Percentiles rank a stretch among this genome's conserved stretches.
phyloP scores from a whole-genome alignment of 371 early-diverging fungal species.

The Thermomucor indicae-seudaticae region DNA sequence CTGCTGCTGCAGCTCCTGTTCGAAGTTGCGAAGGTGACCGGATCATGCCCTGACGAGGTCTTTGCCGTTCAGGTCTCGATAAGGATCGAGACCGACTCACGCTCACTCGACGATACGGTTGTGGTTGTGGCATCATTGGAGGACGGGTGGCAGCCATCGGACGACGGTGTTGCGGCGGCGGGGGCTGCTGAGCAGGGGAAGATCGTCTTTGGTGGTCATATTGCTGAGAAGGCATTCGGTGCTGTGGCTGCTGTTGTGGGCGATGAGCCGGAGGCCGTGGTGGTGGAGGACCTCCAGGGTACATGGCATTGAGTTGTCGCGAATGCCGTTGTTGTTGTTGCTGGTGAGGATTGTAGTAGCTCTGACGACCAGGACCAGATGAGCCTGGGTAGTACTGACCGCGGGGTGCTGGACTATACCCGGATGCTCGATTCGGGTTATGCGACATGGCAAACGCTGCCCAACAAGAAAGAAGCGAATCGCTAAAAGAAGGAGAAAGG shows the following conservation, averaged over 20 bases:
- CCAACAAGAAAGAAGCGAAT: neutral
- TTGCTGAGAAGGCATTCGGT: slow-evolving; percentile 14
- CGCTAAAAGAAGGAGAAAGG: neutral
- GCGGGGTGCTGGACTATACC: slow-evolving; percentile 11
- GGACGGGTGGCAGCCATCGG: neutral
- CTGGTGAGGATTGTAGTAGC: neutral
- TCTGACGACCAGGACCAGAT: neutral
- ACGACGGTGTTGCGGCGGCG: neutral
- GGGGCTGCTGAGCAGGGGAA: neutral
- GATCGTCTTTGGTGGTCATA: slow-evolving; percentile 10
- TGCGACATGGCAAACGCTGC: slow-evolving; percentile 5
- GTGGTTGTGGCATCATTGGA: neutral
- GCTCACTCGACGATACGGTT: slow-evolving; percentile 9
- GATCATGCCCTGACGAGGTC: slow-evolving; percentile 42
- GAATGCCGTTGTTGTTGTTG: neutral
- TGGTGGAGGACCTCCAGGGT: neutral
- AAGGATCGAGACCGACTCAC: slow-evolving; percentile 37
- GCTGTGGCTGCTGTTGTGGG: neutral
- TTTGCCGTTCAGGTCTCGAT: slow-evolving; percentile 45
- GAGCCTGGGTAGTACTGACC: slow-evolving; percentile 1
- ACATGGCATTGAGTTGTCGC: neutral
- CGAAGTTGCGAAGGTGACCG: slow-evolving; percentile 38
- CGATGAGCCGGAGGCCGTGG: slow-evolving; percentile 8
- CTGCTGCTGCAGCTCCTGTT: neutral
- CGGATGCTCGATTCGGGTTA: slow-evolving; percentile 7